Evolutionary conservation across 768 basidiomycete genomes (phyloP), one percentile per base, ranked within the genome.

Genomic region (Auriscalpium orientale): DNA sequence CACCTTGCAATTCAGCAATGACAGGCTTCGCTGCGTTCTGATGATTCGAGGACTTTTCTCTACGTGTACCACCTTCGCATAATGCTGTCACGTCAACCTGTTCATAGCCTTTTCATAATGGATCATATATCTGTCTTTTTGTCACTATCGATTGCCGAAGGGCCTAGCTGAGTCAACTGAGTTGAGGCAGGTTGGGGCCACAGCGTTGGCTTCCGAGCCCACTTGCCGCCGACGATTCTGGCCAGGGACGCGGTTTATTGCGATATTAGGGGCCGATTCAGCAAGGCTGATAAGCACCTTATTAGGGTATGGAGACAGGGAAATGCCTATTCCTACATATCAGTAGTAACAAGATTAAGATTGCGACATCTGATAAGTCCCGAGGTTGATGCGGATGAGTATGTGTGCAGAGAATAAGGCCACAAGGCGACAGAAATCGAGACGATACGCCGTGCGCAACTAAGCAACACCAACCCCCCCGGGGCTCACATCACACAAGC

Each of bases 401-500:
- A 43, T 43, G 40, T 43, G 18, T 43, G 40, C 40, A 43, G 40
- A 43, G 40, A 43, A 28, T 28, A 3, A 43, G 40, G 8, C 40
- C 40, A 13, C 40, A 4, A 43, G 18, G 40, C 15, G 4, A 43
- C 4, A 43, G 40, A 43, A 43, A 8, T 43, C 1, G 18, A 43
- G 6, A 18, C 40, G 40, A 43, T 4, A 43, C 40, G 9, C 6
- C 40, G 40, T 13, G 21, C 12, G 8, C 21, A 20, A 13, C 13
- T 6, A 33, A 16, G 28, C 46, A 20, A 8, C 46, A 13, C 16
- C 15, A 18, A 9, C 10, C 10, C 16, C 11, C 8, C 16, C 8
- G 40, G 20, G 16, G 20, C 21, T 80, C 75, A 88, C 81, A 83
- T 79, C 59, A 87, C 69, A n/a, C 53, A 81, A 66, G 67, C 87